Evolutionary conservation across 164 flowering plant genomes (phyloP).

Genomic region (Hamamelis virginiana): DNA sequence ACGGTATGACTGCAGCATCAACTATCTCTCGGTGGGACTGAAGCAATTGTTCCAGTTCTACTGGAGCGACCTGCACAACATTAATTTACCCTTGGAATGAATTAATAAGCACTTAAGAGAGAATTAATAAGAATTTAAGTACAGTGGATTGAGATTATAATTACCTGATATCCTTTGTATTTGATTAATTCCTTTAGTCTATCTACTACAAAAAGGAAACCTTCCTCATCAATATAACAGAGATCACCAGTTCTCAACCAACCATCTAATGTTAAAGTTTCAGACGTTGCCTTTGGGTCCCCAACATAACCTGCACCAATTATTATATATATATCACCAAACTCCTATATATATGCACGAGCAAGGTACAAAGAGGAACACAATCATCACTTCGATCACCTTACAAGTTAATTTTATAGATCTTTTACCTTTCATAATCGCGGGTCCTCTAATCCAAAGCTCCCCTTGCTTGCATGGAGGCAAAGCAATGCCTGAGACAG

Average conservation of each 20-base stretch:
- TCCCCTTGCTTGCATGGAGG: constrained; percentile 53
- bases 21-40: constrained; percentile 48
- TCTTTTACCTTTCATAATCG: constrained; percentile 38
- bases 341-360: too few relatives aligned
- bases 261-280: constrained; percentile 36
- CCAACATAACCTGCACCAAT: constrained; percentile 54
- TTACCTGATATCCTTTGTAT: constrained; percentile 66
- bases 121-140: too few relatives aligned
- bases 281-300: constrained; percentile 38
- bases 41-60: constrained; percentile 57
- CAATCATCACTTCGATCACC: too few relatives aligned
- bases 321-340: too few relatives aligned
- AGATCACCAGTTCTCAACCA: constrained; percentile 74
- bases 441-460: constrained; percentile 50
- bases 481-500: constrained; percentile 32
- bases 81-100: not conserved
- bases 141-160: too few relatives aligned
- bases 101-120: too few relatives aligned
- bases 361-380: too few relatives aligned
- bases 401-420: not conserved
- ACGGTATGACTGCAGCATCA: constrained; percentile 71
- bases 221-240: constrained; percentile 57
- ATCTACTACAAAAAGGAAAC: constrained; percentile 52
- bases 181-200: constrained; percentile 67
- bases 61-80: constrained; percentile 53